Evolutionary conservation across 345 rosid genomes (phyloP), one percentile per base, ranked within the genome.

Genomic region (Rubroshorea leprosula): DNA sequence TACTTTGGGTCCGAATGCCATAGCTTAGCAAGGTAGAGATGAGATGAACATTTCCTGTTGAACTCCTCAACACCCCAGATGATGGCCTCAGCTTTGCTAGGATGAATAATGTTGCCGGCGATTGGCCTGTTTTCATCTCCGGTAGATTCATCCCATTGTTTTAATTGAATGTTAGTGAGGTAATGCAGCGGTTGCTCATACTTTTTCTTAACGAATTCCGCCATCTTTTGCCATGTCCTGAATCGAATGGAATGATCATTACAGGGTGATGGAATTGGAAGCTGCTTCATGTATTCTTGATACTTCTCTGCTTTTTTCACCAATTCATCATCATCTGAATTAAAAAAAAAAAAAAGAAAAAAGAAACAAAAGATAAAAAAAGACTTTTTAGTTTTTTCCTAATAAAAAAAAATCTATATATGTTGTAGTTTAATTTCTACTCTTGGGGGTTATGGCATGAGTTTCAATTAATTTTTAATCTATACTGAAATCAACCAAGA

Each of bases 161-260:
- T 60, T 0, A 68, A 35, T 1, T 24, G 63, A 17, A 24, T 50
- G 4, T 51, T 23, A 2, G 72, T 58, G 7, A 68, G 60, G 17
- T 64, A 63, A 51, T 72, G 76, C 23, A 72, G 31, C 21, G 76
- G 66, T 47, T 68, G 72, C 12, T 26, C 60, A 26, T 55, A 46
- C 52, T 22, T 59, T 21, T 72, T 23, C 63, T 35, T 67, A 16
- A 63, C 59, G 7, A 39, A 55, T 24, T 55, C 31, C 2, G 60
- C 76, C 51, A 72, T 18, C 14, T 17, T 64, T 68, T 55, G 41
- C 64, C 72, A 68, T 17, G 47, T 44, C 1, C 9, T 43, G 57
- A 60, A 50, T 5, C 31, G 23, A 35, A 38, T 38, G 6, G 22
- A 62, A 22, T 13, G 16, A 18, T 6, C 19, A 21, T 23, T 9